These are phyloP conservation scores for Penicillium samsonianum DNA, from an alignment of 495 filamentous ascomycete species.

Conservation along the genomic window DNA sequence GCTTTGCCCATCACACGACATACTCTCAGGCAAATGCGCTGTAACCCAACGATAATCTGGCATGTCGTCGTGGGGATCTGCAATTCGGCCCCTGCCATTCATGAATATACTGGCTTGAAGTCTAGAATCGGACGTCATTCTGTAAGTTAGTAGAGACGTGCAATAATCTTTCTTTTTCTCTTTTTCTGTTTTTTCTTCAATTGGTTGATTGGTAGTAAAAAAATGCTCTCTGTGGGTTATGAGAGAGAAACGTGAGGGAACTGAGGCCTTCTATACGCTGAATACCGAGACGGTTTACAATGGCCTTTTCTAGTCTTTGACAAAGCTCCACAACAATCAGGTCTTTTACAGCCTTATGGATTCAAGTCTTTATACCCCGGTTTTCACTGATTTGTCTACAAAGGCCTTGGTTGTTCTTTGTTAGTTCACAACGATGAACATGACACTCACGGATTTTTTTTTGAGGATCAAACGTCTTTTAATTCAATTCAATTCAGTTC, in stretches of 20 bases:
- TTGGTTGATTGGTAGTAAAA: background rate
- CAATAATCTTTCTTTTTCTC: background rate
- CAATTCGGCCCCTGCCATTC: background rate
- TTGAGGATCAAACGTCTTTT: background rate
- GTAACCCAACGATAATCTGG: constrained; percentile 1
- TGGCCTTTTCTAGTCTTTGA: background rate
- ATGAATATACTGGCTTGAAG: constrained; percentile 1
- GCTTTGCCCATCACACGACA: background rate
- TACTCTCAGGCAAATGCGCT: background rate
- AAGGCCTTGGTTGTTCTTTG: background rate
- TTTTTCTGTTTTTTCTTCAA: too few species aligned
- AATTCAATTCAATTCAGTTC: background rate
- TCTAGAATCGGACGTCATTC: background rate
- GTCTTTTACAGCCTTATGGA: background rate
- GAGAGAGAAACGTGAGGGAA: background rate
- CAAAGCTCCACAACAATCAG: background rate
- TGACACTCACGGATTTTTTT: background rate
- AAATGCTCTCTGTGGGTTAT: background rate
- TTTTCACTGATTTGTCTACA: background rate
- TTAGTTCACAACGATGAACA: background rate
- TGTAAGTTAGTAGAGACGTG: background rate
- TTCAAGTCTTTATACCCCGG: background rate
- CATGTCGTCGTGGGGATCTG: constrained; percentile 4
- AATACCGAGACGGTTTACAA: background rate
- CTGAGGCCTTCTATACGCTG: background rate